Evolutionary conservation across 2,329 filamentous ascomycete genomes (phyloP).

Genomic region (Metarhizium sp.): DNA sequence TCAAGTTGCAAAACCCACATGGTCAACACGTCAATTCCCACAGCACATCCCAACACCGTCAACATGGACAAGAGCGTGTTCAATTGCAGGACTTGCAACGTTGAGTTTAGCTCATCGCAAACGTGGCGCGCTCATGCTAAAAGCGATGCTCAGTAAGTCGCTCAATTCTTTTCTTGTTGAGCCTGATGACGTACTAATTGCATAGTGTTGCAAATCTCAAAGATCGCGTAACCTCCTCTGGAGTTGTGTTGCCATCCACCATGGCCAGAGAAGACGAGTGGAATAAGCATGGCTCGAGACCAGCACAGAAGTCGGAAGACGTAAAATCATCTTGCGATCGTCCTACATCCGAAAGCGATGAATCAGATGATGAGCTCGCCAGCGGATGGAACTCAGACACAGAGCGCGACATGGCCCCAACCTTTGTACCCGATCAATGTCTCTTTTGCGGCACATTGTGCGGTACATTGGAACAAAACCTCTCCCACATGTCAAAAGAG

Average conservation of each 20-base stretch:
- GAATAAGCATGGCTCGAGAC: neutral
- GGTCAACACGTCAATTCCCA: too few relatives aligned
- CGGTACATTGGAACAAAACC: constrained; percentile 23
- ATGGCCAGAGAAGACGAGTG: neutral
- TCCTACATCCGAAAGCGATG: neutral
- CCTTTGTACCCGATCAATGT: constrained; percentile 24
- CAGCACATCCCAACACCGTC: neutral
- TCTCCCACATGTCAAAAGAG: constrained; percentile 38
- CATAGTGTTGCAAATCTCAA: neutral
- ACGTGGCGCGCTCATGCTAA: neutral
- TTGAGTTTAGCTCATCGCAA: neutral
- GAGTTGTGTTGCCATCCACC: neutral
- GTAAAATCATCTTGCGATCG: neutral
- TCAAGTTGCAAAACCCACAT: too few relatives aligned
- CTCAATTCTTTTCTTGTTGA: neutral
- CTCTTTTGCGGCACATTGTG: constrained; percentile 30
- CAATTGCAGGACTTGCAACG: neutral
- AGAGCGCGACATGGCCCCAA: neutral
- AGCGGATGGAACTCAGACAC: neutral
- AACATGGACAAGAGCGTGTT: neutral
- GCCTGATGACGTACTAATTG: neutral
- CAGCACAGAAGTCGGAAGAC: neutral
- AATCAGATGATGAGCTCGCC: neutral
- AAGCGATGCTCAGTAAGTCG: neutral
- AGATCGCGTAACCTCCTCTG: neutral